These are phyloP conservation scores for Bryum argenteum DNA, from an alignment of 225 moss, liverwort and hornwort species.

Conservation along the genomic window DNA sequence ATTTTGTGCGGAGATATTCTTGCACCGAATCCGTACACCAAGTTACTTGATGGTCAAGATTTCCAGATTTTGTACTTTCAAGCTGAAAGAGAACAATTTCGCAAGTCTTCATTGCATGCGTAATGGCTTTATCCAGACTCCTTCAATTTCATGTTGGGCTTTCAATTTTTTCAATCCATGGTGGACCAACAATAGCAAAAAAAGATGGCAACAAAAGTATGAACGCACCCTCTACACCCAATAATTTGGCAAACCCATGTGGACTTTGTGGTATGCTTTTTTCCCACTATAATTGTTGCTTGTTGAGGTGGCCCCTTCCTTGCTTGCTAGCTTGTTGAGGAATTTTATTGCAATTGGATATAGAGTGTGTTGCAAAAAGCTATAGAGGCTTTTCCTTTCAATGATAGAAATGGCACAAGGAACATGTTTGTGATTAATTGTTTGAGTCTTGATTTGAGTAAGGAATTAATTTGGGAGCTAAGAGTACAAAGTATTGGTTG, in stretches of 20 bases:
- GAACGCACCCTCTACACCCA: slow-evolving; percentile 2
- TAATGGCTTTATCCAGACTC: too few species aligned
- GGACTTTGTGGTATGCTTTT: slow-evolving; percentile 1
- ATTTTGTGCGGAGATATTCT: too few species aligned
- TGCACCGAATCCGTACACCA: too few species aligned
- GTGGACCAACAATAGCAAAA: neutral
- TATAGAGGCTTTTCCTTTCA: neutral
- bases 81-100: too few species aligned
- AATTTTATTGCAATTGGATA: slow-evolving; percentile 2
- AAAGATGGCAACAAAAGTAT: neutral
- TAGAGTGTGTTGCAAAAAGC: neutral
- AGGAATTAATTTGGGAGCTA: too few species aligned
- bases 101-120: too few species aligned
- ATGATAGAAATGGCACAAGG: slow-evolving; percentile 10
- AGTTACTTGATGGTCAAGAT: too few species aligned
- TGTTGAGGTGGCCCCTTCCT: neutral
- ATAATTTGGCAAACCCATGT: slow-evolving; percentile 14
- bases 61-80: too few species aligned
- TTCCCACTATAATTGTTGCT: neutral
- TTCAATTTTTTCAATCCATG: neutral
- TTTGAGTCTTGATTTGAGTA: neutral
- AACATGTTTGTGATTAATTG: neutral
- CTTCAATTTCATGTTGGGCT: neutral
- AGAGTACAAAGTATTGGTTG: too few species aligned
- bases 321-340: too few species aligned